Base-by-base conservation (phyloP, 2,329 filamentous ascomycete genomes). In the Botrytis sinoallii region DNA sequence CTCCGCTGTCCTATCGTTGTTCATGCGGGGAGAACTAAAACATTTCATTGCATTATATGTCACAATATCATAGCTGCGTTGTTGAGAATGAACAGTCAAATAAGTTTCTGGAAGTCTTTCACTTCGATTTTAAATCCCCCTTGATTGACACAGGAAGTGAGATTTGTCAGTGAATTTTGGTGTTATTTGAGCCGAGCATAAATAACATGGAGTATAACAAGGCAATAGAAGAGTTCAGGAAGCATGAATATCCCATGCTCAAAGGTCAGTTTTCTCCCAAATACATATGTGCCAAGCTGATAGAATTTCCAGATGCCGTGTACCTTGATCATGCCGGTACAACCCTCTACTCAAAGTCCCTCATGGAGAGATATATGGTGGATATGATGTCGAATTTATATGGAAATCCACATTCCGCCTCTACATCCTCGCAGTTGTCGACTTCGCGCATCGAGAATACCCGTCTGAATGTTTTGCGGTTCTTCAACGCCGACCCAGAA, bases 281-380 rank as follows among this genome's bases (percentile, higher is more conserved):
- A 38, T 42, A 22, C 9, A n/a, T 32, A 60, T 46, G 48, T 32
- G 18, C 46, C n/a, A 66, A 67, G 42, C 74, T 76, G 22, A 78
- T 63, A 57, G 35, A 25, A 3, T 25, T 52, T 40, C 16, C 42
- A 81, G 79, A 78, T 77, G 75, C 76, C 14, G 74, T 79, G 25
- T 98, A 98, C 82, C 90, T 98, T 73, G 95, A 98, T 79, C 95
- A 98, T 91, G 94, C 94, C 0, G 95, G 94, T n/a, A 93, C 93
- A n/a, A 95, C 95, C 0, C 85, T 92, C 1, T 93, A 92, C 80
- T 86, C 94, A 60, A 95, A 92, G 81, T 94, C 93, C 44, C 83
- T 96, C 38, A 90, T 98, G 82, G 92, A 95, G 77, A 86, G 84
- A 38, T 97, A 97, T 83, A 89, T 72, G 69, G 60, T 69, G 38